These are phyloP conservation scores for Trypanosoma mega DNA, from an alignment of 208 protist genomes.

Conservation along the genomic window DNA sequence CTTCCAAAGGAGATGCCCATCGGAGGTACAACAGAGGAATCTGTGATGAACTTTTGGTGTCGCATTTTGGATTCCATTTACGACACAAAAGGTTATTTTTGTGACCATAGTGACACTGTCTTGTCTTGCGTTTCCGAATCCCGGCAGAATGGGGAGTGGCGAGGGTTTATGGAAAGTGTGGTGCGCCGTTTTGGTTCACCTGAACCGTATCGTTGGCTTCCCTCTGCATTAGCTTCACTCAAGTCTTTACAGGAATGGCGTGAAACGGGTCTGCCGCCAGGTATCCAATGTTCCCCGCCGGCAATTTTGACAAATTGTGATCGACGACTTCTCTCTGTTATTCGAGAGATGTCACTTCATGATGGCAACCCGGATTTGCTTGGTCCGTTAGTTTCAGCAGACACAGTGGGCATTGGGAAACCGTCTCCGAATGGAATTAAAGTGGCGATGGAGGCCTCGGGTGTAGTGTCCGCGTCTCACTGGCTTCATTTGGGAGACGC, in stretches of 20 bases:
- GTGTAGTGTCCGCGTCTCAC: slow-evolving; percentile 19
- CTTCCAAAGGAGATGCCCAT: slow-evolving; percentile 60
- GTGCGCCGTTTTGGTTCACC: slow-evolving; percentile 36
- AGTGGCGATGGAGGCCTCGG: slow-evolving; percentile 15
- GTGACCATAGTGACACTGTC: slow-evolving; percentile 1
- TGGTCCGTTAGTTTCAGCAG: slow-evolving; percentile 37
- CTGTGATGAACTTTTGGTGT: slow-evolving; percentile 39
- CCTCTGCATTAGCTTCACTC: slow-evolving; percentile 46
- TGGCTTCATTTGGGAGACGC: slow-evolving; percentile 72
- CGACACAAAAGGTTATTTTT: slow-evolving; percentile 7
- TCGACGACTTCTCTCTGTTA: not conserved
- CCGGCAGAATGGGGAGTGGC: slow-evolving; percentile 1
- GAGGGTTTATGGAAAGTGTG: slow-evolving; percentile 9
- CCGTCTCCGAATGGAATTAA: slow-evolving; percentile 57
- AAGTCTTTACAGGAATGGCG: slow-evolving; percentile 36
- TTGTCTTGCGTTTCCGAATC: slow-evolving; percentile 11
- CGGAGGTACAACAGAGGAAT: slow-evolving; percentile 37
- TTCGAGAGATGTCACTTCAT: slow-evolving; percentile 9
- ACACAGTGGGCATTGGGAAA: slow-evolving; percentile 51
- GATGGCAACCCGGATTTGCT: slow-evolving; percentile 18
- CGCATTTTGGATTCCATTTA: slow-evolving; percentile 32
- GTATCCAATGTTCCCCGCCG: slow-evolving; percentile 8
- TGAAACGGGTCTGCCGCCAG: not conserved
- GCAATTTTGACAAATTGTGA: slow-evolving; percentile 23
- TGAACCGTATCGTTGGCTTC: slow-evolving; percentile 52